Percentiles rank a stretch among this genome's conserved stretches.
These are phyloP conservation scores for Diaporthe humulicola DNA, from an alignment of 2,329 filamentous ascomycete genomes.

Conservation along the genomic window DNA sequence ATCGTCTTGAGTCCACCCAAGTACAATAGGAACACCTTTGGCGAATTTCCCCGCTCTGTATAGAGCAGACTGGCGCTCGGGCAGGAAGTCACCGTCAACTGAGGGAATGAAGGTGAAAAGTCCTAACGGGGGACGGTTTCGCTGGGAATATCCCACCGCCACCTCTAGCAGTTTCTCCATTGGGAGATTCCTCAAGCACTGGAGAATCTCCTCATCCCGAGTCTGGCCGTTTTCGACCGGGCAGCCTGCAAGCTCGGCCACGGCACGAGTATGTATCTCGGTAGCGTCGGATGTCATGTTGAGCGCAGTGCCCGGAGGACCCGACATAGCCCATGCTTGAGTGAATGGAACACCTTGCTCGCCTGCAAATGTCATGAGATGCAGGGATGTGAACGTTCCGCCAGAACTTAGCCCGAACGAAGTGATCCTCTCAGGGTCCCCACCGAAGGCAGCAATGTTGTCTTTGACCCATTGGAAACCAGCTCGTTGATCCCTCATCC, in stretches of 20 bases:
- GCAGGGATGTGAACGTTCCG: slow-evolving; percentile 45
- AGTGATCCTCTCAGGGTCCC: slow-evolving; percentile 45
- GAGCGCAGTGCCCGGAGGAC: slow-evolving; percentile 50
- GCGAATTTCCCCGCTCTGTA: slow-evolving; percentile 41
- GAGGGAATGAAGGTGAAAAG: slow-evolving; percentile 49
- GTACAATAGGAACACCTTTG: slow-evolving; percentile 44
- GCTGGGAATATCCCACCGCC: slow-evolving; percentile 46
- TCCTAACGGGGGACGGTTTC: slow-evolving; percentile 46
- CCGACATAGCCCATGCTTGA: slow-evolving; percentile 50
- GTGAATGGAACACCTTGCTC: slow-evolving; percentile 50
- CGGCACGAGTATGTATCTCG: slow-evolving; percentile 45
- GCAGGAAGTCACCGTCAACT: slow-evolving; percentile 47
- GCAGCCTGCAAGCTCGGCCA: slow-evolving; percentile 44
- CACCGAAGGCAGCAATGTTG: slow-evolving; percentile 47
- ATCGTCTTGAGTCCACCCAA: slow-evolving; percentile 48
- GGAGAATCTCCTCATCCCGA: slow-evolving; percentile 36
- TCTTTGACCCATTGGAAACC: slow-evolving; percentile 47
- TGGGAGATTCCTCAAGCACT: slow-evolving; percentile 43
- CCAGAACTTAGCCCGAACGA: slow-evolving; percentile 43
- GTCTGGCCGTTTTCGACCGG: not conserved
- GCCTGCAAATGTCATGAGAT: slow-evolving; percentile 47
- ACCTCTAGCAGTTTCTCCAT: slow-evolving; percentile 44
- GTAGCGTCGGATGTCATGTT: slow-evolving; percentile 49
- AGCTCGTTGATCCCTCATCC: slow-evolving; percentile 46
- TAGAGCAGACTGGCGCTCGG: slow-evolving; percentile 41